Evolutionary conservation across 2,329 filamentous ascomycete genomes (phyloP).

Genomic region (Fusarium mundagurra): DNA sequence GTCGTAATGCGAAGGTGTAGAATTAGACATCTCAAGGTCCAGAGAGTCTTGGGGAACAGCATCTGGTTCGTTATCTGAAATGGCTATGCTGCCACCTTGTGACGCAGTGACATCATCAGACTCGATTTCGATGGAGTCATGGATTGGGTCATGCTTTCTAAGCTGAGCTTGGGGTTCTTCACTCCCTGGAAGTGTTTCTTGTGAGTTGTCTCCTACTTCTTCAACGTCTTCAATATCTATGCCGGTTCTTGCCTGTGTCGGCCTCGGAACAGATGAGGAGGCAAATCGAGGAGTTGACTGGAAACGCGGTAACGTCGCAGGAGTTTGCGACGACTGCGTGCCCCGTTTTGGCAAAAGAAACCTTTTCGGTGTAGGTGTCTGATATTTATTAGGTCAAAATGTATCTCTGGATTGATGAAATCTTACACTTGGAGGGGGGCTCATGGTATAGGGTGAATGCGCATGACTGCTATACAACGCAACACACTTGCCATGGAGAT

Average conservation of each 20-base stretch:
- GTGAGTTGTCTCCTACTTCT: constrained; percentile 37
- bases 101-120: constrained; percentile 36
- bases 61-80: constrained; percentile 9
- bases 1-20: background rate
- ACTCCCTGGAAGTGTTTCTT: constrained; percentile 8
- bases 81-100: constrained; percentile 5
- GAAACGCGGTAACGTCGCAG: constrained; percentile 46
- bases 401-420: background rate
- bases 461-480: constrained; percentile 23
- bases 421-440: constrained; percentile 42
- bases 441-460: constrained; percentile 37
- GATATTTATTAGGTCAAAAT: background rate
- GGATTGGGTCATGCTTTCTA: constrained; percentile 19
- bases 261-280: constrained; percentile 45
- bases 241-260: constrained; percentile 41
- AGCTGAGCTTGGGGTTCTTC: background rate
- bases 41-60: background rate
- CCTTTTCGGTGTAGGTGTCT: constrained; percentile 54
- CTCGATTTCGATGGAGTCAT: constrained; percentile 46
- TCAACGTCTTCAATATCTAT: constrained; percentile 49
- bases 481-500: background rate
- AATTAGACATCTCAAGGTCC: constrained; percentile 9
- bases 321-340: constrained; percentile 47
- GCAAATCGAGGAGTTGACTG: constrained; percentile 53
- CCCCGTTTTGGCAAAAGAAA: constrained; percentile 51